Conservation (phyloP, 306 rosid species). For the Hippophae rhamnoides region DNA sequence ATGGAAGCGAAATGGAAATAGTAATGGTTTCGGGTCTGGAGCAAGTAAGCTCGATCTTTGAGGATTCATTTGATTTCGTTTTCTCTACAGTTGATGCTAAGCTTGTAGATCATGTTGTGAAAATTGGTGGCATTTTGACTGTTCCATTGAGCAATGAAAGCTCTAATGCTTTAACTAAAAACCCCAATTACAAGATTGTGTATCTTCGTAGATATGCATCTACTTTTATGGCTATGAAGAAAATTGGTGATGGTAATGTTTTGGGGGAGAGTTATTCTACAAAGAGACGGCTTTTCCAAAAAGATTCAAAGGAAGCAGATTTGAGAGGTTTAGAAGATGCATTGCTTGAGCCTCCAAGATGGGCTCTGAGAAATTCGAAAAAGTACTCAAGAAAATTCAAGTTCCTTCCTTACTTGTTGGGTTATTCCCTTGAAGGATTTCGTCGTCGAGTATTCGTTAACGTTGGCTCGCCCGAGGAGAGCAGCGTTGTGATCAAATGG, state of each 20-base stretch:
- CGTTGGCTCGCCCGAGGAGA: conserved; percentile 35
- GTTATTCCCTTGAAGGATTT: conserved; percentile 37
- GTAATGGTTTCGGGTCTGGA: conserved; percentile 33
- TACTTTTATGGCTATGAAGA: conserved; percentile 45
- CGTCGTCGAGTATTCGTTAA: conserved; percentile 33
- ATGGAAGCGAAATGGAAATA: conserved; percentile 16
- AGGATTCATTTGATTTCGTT: conserved; percentile 47
- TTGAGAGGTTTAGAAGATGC: conserved; percentile 41
- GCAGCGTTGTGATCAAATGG: conserved; percentile 27
- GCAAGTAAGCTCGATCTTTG: conserved; percentile 25
- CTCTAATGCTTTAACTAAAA: conserved; percentile 20
- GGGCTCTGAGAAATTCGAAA: conserved; percentile 14
- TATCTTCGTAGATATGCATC: conserved; percentile 29
- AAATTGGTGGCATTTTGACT: conserved; percentile 49
- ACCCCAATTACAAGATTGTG: conserved; percentile 40
- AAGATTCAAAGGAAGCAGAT: conserved; percentile 17
- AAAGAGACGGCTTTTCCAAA: conserved; percentile 30
- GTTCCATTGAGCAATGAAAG: conserved; percentile 32
- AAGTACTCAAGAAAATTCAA: conserved; percentile 37
- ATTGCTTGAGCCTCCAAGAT: conserved; percentile 44
- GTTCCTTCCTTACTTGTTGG: conserved; percentile 48
- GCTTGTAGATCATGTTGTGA: conserved; percentile 42
- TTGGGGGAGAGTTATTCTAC: conserved; percentile 13
- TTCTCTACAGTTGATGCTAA: conserved; percentile 30
- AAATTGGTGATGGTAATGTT: conserved; percentile 13